Conservation (phyloP, 352 stramenopile species). For the Globisporangium apiculatum region DNA sequence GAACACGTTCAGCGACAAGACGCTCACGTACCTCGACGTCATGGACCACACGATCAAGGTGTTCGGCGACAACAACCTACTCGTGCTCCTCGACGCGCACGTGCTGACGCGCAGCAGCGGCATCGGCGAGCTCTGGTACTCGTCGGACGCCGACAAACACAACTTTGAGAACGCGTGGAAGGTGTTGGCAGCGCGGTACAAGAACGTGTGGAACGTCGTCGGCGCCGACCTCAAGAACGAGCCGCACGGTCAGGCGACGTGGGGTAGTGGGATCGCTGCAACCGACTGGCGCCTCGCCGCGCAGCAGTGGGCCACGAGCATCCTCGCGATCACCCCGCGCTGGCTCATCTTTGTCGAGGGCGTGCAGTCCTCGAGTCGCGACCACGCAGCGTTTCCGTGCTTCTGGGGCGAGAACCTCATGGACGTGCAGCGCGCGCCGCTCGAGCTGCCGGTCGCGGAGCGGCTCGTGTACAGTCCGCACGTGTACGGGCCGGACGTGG, state of each 20-base stretch:
- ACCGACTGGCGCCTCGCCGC: constrained; percentile 48
- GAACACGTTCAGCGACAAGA: constrained; percentile 17
- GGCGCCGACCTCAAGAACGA: constrained; percentile 55
- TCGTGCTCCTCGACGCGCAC: constrained; percentile 45
- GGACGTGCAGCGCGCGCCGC: constrained; percentile 13
- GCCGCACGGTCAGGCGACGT: constrained; percentile 38
- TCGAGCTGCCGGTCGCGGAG: constrained; percentile 27
- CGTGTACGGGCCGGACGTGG: constrained; percentile 37
- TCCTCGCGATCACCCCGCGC: constrained; percentile 21
- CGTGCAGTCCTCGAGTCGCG: constrained; percentile 25
- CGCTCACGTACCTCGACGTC: constrained; percentile 44
- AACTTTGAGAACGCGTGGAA: constrained; percentile 27
- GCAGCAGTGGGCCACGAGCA: constrained; percentile 14
- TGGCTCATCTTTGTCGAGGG: constrained; percentile 60
- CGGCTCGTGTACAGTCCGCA: constrained; percentile 48
- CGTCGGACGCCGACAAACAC: constrained; percentile 15
- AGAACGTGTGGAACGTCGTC: constrained; percentile 34
- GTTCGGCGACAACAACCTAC: constrained; percentile 21
- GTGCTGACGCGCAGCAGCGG: constrained; percentile 28
- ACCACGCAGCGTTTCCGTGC: constrained; percentile 21
- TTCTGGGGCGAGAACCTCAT: constrained; percentile 53
- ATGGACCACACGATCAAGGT: constrained; percentile 37
- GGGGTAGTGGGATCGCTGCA: constrained; percentile 24
- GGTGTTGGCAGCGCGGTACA: constrained; percentile 27
- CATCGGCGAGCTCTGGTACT: constrained; percentile 45